Evolutionary conservation across 2,329 filamentous ascomycete species (phyloP), one percentile per base, ranked within the genome.

Genomic region (Sporothrix inflata): DNA sequence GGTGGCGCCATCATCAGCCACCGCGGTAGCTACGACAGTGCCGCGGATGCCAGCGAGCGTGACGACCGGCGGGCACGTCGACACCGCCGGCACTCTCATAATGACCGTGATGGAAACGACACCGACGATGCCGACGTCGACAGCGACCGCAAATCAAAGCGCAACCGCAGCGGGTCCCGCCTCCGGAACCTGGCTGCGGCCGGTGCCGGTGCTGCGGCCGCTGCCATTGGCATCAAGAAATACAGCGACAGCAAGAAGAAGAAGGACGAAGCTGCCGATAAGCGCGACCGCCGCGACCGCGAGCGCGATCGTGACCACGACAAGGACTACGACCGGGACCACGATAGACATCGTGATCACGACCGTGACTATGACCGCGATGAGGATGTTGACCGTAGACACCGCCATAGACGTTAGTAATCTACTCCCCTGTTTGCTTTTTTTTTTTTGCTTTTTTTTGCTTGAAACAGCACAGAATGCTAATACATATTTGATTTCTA

Each of bases 151-250:
- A 69, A 27, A 21, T 24, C 47, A 5, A 73, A 73, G 9, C 71
- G 71, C 38, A 60, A 30, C 27, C 82, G 87, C 73, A 90, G 87
- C 76, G 83, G 81, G 75, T 90, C 87, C 75, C 82, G 83, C 70
- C 78, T 90, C 24, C 83, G 87, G 57, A 82, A 89, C 69, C 81
- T 89, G 75, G 87, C 88, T 19, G 84, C 84, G 3, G 88, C 85
- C 0, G 85, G 85, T 5, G 81, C 85, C n/a, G 85, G 83, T 5
- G 85, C 85, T 3, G 88, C 87, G 8, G 89, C 89, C 5, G 88
- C 89, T 0, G 89, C 88, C 5, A 85, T 91, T 72, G 88, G 89
- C 0, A 84, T 91, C 72, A 90, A 90, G 77, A 87, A 89, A 76
- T 88, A 86, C 74, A 83, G 85, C 73, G 85, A 88, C 76, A 80